Base-by-base conservation (phyloP, 768 basidiomycete species). In the Collybia sordida region DNA sequence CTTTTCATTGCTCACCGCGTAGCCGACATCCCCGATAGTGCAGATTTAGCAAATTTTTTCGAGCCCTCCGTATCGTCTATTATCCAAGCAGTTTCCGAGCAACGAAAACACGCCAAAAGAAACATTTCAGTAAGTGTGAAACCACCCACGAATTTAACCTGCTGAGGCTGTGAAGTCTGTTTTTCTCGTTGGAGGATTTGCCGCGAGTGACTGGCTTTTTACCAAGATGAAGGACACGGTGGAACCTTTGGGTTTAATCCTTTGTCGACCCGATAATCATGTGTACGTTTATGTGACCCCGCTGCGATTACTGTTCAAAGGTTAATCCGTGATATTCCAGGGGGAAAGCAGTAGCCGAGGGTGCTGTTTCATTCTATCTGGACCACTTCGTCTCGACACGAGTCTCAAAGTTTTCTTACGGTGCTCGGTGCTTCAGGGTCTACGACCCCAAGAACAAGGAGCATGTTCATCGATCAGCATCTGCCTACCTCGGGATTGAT, bases 321-420 rank as follows among this genome's bases (percentile, higher is more conserved):
- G n/a, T 47, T 19, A 47, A 14, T 14, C 31, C n/a, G n/a, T n/a
- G n/a, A n/a, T n/a, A n/a, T 19, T 38, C 12, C 45, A 77, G 77
- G 23, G 74, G 70, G 28, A 77, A 75, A 47, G 77, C 75, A 0
- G 75, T 78, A 11, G 70, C 77, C 3, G 72, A 75, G 17, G 76
- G 76, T 1, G 76, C 72, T 11, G 50, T 75, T 8, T 69, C 69
- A 0, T 78, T 70, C 51, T 75, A 72, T 50, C 61, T 76, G 9
- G 73, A 78, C 50, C 72, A 72, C 46, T 65, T 60, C 22, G 76
- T 77, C 18, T 63, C 59, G 1, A 65, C 65, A 15, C 66, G 77
- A 8, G 64, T 73, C 4, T 58, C 72, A 6, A 76, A 67, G 46
- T 64, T 60, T 38, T 62, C 71, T 27, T 77, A 77, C 27, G 75